Conservation (phyloP, 2,329 filamentous ascomycete species). For the Alternaria triticina region DNA sequence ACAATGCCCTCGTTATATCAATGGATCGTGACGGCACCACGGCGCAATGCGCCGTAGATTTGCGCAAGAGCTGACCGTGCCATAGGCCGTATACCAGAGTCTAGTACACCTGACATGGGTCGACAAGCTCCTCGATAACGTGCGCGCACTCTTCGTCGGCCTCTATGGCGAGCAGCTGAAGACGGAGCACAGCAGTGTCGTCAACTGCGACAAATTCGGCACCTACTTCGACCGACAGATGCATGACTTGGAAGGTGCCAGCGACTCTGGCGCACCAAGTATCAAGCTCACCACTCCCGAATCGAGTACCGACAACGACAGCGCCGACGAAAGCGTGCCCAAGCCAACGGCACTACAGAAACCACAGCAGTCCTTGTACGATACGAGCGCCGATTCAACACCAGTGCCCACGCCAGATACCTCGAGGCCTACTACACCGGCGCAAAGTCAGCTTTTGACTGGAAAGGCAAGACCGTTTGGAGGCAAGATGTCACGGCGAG, state of each 20-base stretch:
- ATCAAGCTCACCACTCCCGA: slow-evolving; percentile 57
- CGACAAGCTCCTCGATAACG: slow-evolving; percentile 93
- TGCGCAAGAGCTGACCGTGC: neutral
- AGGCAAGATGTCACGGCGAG: slow-evolving; percentile 79
- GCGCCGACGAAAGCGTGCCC: slow-evolving; percentile 59
- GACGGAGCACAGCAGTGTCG: slow-evolving; percentile 76
- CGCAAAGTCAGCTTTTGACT: slow-evolving; percentile 69
- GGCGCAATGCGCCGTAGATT: neutral
- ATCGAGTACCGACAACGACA: slow-evolving; percentile 57
- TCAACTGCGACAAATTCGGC: slow-evolving; percentile 80
- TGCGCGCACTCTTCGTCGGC: slow-evolving; percentile 88
- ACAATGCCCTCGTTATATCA: slow-evolving; percentile 27
- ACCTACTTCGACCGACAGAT: slow-evolving; percentile 95
- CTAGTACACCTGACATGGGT: slow-evolving; percentile 96
- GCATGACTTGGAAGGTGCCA: slow-evolving; percentile 74
- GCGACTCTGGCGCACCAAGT: slow-evolving; percentile 43
- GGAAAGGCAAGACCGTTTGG: slow-evolving; percentile 73
- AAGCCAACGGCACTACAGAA: slow-evolving; percentile 60
- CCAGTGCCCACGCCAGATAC: slow-evolving; percentile 74
- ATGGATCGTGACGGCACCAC: neutral
- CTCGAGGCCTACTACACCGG: slow-evolving; percentile 80
- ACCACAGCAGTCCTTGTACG: slow-evolving; percentile 41
- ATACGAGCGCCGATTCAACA: slow-evolving; percentile 70
- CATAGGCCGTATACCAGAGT: slow-evolving; percentile 92
- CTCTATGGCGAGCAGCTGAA: slow-evolving; percentile 88